phyloP scores from a whole-genome alignment of 805 yeast genomes.

The Geotrichum ghanense region DNA sequence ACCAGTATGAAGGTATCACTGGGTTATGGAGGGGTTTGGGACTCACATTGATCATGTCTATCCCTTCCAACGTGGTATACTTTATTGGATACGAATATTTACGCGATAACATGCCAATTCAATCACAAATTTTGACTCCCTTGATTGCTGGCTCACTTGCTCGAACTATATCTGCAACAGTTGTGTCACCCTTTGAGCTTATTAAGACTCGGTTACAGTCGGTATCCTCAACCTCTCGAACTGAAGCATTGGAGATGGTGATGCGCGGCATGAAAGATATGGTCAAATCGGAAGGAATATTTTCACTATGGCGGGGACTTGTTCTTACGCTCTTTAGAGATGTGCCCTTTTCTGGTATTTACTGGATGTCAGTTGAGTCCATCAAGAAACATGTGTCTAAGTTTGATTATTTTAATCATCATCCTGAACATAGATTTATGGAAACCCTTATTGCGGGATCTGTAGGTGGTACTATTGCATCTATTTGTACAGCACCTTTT shows the following conservation, averaged over 20 bases:
- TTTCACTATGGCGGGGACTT: conserved; percentile 70
- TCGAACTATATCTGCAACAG: conserved; percentile 69
- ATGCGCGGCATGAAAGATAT: conserved; percentile 42
- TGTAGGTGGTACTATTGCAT: conserved; percentile 74
- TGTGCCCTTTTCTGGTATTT: conserved; percentile 91
- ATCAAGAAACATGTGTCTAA: conserved; percentile 24
- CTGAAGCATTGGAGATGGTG: conserved; percentile 18
- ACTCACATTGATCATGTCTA: conserved; percentile 69
- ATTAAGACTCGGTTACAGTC: conserved; percentile 83
- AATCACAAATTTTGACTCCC: conserved; percentile 45
- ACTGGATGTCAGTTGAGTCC: conserved; percentile 81
- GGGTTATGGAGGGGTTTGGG: conserved; percentile 88
- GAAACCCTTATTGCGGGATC: conserved; percentile 66
- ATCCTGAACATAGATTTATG: conserved; percentile 19
- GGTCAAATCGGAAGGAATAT: conserved; percentile 44
- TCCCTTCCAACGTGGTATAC: conserved; percentile 88
- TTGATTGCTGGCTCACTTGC: conserved; percentile 79
- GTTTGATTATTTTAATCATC: conserved; percentile 10
- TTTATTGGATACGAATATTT: conserved; percentile 88
- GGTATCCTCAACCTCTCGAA: conserved; percentile 19
- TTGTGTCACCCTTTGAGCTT: conserved; percentile 79
- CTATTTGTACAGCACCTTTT: conserved; percentile 82
- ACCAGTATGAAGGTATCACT: conserved; percentile 56
- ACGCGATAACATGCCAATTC: conserved; percentile 59
- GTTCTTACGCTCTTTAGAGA: conserved; percentile 91